phyloP scores from a whole-genome alignment of 2,329 filamentous ascomycete species.

The Talaromyces sp. region DNA sequence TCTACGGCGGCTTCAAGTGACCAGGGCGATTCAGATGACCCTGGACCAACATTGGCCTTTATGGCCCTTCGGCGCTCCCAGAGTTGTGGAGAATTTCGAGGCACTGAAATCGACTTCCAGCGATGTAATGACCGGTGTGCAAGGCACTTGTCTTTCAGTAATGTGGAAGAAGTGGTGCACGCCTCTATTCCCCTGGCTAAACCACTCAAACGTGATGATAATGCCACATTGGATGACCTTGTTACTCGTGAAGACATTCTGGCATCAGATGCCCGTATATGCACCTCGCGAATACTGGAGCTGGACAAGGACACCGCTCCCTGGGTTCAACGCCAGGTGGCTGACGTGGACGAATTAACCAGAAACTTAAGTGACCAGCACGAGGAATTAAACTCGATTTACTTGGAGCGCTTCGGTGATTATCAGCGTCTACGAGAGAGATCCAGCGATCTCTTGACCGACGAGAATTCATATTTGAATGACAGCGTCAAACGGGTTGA shows the following conservation, averaged over 20 bases:
- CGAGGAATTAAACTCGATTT: conserved; percentile 66
- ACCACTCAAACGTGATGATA: conserved; percentile 32
- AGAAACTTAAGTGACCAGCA: conserved; percentile 64
- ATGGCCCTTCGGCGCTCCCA: conserved; percentile 41
- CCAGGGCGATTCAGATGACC: conserved; percentile 23
- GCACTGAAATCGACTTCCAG: conserved; percentile 18
- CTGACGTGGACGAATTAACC: conserved; percentile 61
- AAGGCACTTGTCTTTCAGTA: conserved; percentile 51
- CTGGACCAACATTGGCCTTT: conserved; percentile 26
- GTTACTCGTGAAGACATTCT: conserved; percentile 43
- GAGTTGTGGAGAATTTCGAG: conserved; percentile 36
- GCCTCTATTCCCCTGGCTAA: conserved; percentile 36
- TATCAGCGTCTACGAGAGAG: conserved; percentile 69
- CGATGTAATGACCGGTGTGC: conserved; percentile 37
- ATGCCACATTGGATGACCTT: conserved; percentile 44
- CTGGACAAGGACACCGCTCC: conserved; percentile 42
- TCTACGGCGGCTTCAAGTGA: conserved; percentile 36
- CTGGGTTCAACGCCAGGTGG: conserved; percentile 49
- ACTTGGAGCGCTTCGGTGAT: conserved; percentile 69
- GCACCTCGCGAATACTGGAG: conserved; percentile 40
- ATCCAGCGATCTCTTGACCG: conserved; percentile 68
- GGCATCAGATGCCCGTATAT: conserved; percentile 39
- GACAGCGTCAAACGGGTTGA: conserved; percentile 80
- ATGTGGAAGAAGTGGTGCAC: conserved; percentile 49
- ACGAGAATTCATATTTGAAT: conserved; percentile 68